Percentiles rank a stretch among this genome's conserved stretches.
phyloP scores from a whole-genome alignment of 345 rosid species.

The Clausena lansium region DNA sequence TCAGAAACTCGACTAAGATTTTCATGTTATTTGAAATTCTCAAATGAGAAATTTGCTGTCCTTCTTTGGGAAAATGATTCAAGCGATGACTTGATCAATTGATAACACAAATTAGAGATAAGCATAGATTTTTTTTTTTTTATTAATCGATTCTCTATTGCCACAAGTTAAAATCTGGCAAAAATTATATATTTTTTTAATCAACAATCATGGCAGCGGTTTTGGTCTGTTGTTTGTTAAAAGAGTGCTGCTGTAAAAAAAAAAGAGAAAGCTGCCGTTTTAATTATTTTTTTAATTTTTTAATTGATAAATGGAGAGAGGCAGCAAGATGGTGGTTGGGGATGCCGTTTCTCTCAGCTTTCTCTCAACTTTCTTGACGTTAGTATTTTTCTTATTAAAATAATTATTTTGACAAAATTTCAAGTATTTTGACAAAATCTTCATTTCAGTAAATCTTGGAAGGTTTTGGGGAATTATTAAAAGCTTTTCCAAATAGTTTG shows the following conservation, averaged over 20 bases:
- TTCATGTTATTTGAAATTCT: background rate
- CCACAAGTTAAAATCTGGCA: background rate
- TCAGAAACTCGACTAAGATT: constrained; percentile 8
- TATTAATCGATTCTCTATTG: constrained; percentile 1
- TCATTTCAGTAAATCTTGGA: background rate
- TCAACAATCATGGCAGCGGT: background rate
- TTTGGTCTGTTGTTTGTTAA: background rate
- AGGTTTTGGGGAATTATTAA: background rate
- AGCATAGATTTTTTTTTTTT: background rate
- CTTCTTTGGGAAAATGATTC: background rate
- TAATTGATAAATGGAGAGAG: too few species aligned
- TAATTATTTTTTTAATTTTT: too few species aligned
- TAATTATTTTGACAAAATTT: background rate
- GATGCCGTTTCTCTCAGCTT: too few species aligned
- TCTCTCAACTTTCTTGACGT: too few species aligned
- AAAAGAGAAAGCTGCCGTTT: too few species aligned
- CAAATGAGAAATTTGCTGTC: constrained; percentile 1
- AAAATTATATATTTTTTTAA: background rate
- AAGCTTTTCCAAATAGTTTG: background rate
- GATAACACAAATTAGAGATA: background rate
- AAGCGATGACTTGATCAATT: background rate
- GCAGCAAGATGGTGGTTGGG: too few species aligned
- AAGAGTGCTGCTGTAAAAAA: too few species aligned
- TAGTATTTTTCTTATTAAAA: too few species aligned
- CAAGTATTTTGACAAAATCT: background rate